Conservation (phyloP, 345 rosid species). For the Bruguiera gymnorhiza region DNA sequence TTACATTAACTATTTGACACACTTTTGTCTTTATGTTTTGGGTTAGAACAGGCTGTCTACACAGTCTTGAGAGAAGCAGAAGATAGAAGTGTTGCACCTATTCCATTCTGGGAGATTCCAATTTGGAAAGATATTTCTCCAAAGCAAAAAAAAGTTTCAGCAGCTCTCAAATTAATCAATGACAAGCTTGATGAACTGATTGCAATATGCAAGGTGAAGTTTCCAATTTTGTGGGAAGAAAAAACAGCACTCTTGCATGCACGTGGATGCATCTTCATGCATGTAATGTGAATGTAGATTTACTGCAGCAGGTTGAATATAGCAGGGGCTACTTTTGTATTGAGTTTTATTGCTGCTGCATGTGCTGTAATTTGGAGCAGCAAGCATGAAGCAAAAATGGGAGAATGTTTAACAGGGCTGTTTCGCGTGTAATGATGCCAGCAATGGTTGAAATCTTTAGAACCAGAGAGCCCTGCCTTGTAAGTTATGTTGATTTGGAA, state of each 20-base stretch:
- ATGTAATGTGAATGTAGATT: no score
- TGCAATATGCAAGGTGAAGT: slow-evolving; percentile 79
- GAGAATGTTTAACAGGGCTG: no score
- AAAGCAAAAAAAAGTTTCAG: slow-evolving; percentile 64
- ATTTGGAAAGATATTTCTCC: slow-evolving; percentile 95
- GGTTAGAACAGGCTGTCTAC: slow-evolving; percentile 72
- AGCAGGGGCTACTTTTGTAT: no score
- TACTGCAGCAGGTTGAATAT: no score
- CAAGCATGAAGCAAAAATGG: no score
- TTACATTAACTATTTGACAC: slow-evolving; percentile 2
- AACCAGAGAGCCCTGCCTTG: no score
- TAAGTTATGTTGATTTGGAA: no score
- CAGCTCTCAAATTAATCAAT: slow-evolving; percentile 77
- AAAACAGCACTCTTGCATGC: neutral
- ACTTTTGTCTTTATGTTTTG: slow-evolving; percentile 17
- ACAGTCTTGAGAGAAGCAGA: slow-evolving; percentile 91
- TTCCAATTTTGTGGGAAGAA: neutral
- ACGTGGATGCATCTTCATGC: no score
- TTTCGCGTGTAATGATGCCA: no score
- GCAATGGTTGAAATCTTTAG: no score
- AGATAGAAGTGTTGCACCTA: slow-evolving; percentile 90
- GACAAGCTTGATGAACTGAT: slow-evolving; percentile 68
- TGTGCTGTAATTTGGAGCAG: no score
- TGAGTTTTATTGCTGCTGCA: no score
- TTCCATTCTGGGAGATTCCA: slow-evolving; percentile 90